Evolutionary conservation across 495 filamentous ascomycete genomes (phyloP), one percentile per base, ranked within the genome.

Genomic region (Lichenothelia convexa): DNA sequence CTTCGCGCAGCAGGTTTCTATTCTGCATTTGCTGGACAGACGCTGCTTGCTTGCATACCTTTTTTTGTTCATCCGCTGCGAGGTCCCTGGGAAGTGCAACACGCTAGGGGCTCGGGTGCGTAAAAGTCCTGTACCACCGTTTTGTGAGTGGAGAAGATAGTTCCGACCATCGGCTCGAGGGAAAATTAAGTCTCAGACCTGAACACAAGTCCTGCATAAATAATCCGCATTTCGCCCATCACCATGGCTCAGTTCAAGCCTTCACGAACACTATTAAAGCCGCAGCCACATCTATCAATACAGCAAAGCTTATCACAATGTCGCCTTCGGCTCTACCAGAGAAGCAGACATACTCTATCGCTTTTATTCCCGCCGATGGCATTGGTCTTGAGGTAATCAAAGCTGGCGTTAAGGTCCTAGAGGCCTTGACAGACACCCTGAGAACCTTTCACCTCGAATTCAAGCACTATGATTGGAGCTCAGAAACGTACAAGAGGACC

Each of bases 351-450:
- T 67, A 67, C 47, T 54, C 46, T 24, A 66, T 70, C 30, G 65
- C 64, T 3, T 53, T 58, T 2, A 68, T 70, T 24, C 66, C 66
- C 5, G 66, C 56, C 6, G 66, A 70, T 51, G 66, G 66, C 19
- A 70, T 70, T 39, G 65, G 66, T 1, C 57, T 58, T n/a, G 66
- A 70, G 42, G 65, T 70, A 16, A 62, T 68, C 38, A 37, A 51
- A 23, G 66, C 63, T 11, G 64, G 61, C 5, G 61, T 62, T 31
- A 41, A 44, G 7, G 64, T 61, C n/a, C 48, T 70, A 17, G 41
- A 64, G 30, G 53, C 57, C 11, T 44, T 70, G 26, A 53, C 58
- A 3, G 48, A 54, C n/a, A 57, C 51, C 9, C 51, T 67, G 4
- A 41, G 56, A 24, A 61, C 62, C 0, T 68, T 70, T 51, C 50